These are phyloP conservation scores for Cutaneotrichosporon dermatis DNA, from an alignment of 1,284 basidiomycete genomes.

Conservation along the genomic window DNA sequence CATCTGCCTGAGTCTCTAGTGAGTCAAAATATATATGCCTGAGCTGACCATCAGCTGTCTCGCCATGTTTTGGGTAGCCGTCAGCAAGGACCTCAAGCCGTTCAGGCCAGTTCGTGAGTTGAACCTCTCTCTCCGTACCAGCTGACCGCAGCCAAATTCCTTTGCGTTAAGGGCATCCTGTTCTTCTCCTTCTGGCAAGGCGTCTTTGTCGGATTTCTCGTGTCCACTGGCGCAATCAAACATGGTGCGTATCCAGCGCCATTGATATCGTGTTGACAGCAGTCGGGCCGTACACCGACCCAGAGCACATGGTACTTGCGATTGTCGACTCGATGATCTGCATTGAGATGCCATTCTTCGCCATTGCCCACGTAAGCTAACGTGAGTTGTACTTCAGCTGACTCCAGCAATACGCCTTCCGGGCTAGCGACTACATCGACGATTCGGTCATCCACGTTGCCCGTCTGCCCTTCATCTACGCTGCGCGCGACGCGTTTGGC, in stretches of 20 bases:
- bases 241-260: constrained; percentile 47
- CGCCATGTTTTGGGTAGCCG: constrained; percentile 91
- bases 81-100: constrained; percentile 76
- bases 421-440: constrained; percentile 71
- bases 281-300: constrained; percentile 81
- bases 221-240: constrained; percentile 71
- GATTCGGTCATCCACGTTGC: constrained; percentile 65
- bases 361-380: constrained; percentile 65
- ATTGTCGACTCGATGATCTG: constrained; percentile 87
- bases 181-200: constrained; percentile 99
- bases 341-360: constrained; percentile 97
- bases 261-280: constrained; percentile 13
- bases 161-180: constrained; percentile 95
- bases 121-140: too few relatives aligned
- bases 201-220: constrained; percentile 78
- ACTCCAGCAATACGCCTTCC: constrained; percentile 44
- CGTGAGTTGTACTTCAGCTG: not conserved
- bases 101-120: constrained; percentile 61
- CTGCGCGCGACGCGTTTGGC: constrained; percentile 81
- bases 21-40: constrained; percentile 11
- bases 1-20: constrained; percentile 51
- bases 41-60: constrained; percentile 72
- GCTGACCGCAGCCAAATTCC: constrained; percentile 72
- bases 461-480: constrained; percentile 79
- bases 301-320: constrained; percentile 84